These are phyloP conservation scores for Alloteropsis angusta DNA, from an alignment of 202 grass and related monocot genomes.

Conservation along the genomic window DNA sequence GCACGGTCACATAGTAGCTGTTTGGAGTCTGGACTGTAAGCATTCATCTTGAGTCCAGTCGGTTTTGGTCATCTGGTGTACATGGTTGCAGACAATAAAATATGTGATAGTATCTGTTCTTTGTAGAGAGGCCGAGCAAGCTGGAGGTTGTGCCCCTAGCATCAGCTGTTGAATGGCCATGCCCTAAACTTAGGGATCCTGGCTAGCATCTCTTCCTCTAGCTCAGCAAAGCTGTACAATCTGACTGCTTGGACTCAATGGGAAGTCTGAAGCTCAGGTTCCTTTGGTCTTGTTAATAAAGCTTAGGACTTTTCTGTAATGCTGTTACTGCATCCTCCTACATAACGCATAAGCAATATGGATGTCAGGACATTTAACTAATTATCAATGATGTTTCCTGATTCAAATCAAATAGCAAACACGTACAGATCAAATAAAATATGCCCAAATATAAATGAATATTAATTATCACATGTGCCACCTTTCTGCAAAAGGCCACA, in stretches of 20 bases:
- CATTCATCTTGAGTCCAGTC: too few species aligned
- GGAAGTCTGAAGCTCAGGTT: constrained; percentile 70
- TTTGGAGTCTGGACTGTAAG: too few species aligned
- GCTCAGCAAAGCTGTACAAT: constrained; percentile 69
- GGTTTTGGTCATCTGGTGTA: too few species aligned
- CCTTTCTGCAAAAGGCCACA: constrained; percentile 36
- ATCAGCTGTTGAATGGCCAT: constrained; percentile 54
- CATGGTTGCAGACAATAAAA: too few species aligned
- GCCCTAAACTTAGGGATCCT: constrained; percentile 97
- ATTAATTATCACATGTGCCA: background rate
- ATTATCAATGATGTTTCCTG: too few species aligned
- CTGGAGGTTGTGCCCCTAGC: too few species aligned
- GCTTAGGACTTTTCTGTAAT: constrained; percentile 47
- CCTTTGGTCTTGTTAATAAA: constrained; percentile 85
- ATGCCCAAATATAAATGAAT: background rate
- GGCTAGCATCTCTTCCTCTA: constrained; percentile 84
- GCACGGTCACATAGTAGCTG: too few species aligned
- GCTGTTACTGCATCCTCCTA: constrained; percentile 40
- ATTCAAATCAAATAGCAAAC: too few species aligned
- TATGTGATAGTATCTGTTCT: too few species aligned
- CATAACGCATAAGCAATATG: constrained; percentile 1
- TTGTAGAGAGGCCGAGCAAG: too few species aligned
- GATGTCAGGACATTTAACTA: background rate
- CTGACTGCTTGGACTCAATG: constrained; percentile 62
- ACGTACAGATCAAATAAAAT: too few species aligned